Evolutionary conservation across 2,329 filamentous ascomycete species (phyloP).

Genomic region (Aspergillus tanneri): DNA sequence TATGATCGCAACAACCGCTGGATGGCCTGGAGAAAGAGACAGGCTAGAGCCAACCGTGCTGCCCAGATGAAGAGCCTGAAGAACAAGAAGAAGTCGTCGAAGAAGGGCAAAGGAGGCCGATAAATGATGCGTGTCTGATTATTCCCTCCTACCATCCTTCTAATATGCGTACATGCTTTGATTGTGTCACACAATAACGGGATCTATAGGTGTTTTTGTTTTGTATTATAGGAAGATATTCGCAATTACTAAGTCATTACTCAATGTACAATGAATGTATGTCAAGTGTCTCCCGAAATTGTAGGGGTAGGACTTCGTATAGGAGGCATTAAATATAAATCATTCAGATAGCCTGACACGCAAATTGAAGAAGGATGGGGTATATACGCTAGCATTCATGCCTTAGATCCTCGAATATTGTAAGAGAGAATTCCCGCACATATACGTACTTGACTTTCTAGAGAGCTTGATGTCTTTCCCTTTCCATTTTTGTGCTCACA

Average conservation of each 20-base stretch:
- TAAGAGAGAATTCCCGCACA: no score
- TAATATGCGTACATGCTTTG: constrained; percentile 11
- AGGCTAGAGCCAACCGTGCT: constrained; percentile 50
- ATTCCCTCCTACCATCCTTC: constrained; percentile 6
- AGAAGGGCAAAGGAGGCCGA: constrained; percentile 37
- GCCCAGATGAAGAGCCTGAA: constrained; percentile 56
- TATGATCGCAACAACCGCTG: constrained; percentile 62
- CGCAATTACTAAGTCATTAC: constrained; percentile 7
- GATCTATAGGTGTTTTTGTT: constrained; percentile 25
- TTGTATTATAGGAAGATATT: constrained; percentile 37
- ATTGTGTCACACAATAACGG: constrained; percentile 16
- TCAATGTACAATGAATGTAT: no score
- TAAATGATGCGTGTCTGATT: constrained; percentile 21
- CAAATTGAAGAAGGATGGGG: background rate
- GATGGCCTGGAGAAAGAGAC: constrained; percentile 63
- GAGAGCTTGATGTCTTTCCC: no score
- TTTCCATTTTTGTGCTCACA: background rate
- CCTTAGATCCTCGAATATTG: background rate
- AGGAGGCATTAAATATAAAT: background rate
- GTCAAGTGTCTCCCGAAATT: no score
- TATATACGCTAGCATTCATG: background rate
- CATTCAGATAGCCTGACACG: background rate
- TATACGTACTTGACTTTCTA: no score
- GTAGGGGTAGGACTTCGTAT: no score
- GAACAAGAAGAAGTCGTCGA: constrained; percentile 45